These are phyloP conservation scores for Tuber magnatum DNA, from an alignment of 495 filamentous ascomycete genomes.

Conservation along the genomic window DNA sequence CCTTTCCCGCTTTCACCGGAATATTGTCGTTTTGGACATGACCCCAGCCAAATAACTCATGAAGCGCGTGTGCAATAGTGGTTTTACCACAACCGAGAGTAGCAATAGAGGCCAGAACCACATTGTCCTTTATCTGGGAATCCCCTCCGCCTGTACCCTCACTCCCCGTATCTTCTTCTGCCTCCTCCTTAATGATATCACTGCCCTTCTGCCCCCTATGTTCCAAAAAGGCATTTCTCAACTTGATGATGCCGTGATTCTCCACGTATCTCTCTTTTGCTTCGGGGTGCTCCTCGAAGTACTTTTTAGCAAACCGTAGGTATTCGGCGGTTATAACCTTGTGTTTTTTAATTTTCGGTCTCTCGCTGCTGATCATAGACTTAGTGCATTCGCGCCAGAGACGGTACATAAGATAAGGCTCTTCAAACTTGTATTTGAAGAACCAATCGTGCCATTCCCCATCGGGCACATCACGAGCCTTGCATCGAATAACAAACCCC, in stretches of 20 bases:
- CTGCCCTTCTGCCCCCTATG: slow-evolving; percentile 75
- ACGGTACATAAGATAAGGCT: slow-evolving; percentile 95
- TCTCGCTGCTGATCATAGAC: slow-evolving; percentile 66
- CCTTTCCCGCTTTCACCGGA: slow-evolving; percentile 61
- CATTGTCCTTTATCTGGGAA: slow-evolving; percentile 50
- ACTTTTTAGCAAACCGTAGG: slow-evolving; percentile 66
- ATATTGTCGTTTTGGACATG: slow-evolving; percentile 98
- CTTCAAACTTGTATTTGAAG: slow-evolving; percentile 99
- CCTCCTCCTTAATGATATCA: slow-evolving; percentile 67
- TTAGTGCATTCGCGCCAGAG: slow-evolving; percentile 99
- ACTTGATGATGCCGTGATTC: slow-evolving; percentile 92
- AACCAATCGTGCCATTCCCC: slow-evolving; percentile 76
- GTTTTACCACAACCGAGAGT: slow-evolving; percentile 96
- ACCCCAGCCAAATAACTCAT: slow-evolving; percentile 81
- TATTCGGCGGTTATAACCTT: slow-evolving; percentile 85
- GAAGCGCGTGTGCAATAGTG: slow-evolving; percentile 74
- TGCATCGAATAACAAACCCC: slow-evolving; percentile 92
- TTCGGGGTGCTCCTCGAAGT: slow-evolving; percentile 57
- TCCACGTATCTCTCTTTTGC: slow-evolving; percentile 61
- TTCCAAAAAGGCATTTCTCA: slow-evolving; percentile 78
- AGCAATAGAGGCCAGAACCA: slow-evolving; percentile 67
- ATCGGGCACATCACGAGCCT: slow-evolving; percentile 50
- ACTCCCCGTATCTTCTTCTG: slow-evolving; percentile 32
- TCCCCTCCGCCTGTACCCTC: slow-evolving; percentile 43
- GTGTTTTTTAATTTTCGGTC: slow-evolving; percentile 77